These are phyloP conservation scores for Polygonum maritimum DNA, from an alignment of 148 eudicot genomes.

Conservation along the genomic window DNA sequence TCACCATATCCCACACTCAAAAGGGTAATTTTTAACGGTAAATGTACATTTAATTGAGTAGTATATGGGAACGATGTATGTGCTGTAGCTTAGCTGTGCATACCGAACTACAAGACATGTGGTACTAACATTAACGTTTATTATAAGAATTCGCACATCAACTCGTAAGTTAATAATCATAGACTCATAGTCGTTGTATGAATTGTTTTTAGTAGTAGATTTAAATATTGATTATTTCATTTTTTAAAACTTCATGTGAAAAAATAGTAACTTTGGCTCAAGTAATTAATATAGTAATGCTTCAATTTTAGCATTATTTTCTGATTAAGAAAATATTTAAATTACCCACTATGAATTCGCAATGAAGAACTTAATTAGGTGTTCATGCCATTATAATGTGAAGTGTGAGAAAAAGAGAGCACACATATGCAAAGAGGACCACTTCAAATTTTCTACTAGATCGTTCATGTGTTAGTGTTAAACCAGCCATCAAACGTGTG, in stretches of 20 bases:
- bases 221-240: too few species aligned
- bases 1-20: background rate
- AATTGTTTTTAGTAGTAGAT: too few species aligned
- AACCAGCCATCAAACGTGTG: background rate
- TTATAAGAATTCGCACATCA: background rate
- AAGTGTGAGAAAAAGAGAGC: background rate
- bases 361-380: too few species aligned
- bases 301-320: too few species aligned
- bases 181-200: too few species aligned
- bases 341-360: too few species aligned
- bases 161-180: background rate
- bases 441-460: background rate
- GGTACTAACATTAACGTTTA: background rate
- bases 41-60: background rate
- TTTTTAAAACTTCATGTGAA: too few species aligned
- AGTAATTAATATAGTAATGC: too few species aligned
- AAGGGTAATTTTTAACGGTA: background rate
- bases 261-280: too few species aligned
- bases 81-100: background rate
- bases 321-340: too few species aligned
- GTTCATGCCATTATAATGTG: background rate
- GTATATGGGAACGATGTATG: background rate
- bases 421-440: background rate
- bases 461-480: background rate
- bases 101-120: background rate